A percentile compares a stretch with the other conserved stretches of the same genome.
Conservation (phyloP, 306 rosid genomes). For the Glycine soja region DNA sequence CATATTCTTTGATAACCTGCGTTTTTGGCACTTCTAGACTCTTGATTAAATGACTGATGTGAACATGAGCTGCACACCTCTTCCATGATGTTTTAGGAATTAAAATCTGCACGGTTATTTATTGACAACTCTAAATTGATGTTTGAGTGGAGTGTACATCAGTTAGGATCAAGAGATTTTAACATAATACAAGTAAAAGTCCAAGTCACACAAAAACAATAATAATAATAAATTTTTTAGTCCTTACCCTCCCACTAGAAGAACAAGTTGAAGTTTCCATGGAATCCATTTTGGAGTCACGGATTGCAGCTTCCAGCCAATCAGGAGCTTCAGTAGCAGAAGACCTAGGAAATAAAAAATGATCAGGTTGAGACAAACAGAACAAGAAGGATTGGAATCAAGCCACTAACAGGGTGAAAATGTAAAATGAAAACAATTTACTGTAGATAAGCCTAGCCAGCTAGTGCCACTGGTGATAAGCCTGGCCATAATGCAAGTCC, state of each 20-base stretch:
- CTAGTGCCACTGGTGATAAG: constrained; percentile 42
- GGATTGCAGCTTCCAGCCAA: constrained; percentile 41
- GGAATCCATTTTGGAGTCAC: constrained; percentile 43
- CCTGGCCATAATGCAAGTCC: constrained; percentile 56
- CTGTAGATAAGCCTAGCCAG: constrained; percentile 40
- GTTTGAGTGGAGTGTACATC: constrained; percentile 13
- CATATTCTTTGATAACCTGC: constrained; percentile 24
- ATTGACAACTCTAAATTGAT: constrained; percentile 13
- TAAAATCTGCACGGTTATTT: constrained; percentile 47
- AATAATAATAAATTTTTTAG: constrained; percentile 8
- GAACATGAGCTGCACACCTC: constrained; percentile 74
- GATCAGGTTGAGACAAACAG: constrained; percentile 19
- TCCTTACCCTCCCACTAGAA: constrained; percentile 40
- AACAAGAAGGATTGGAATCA: constrained; percentile 29
- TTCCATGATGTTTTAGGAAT: constrained; percentile 52
- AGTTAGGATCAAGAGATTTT: too few species aligned
- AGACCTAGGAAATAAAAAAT: constrained; percentile 46
- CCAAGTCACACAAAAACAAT: too few species aligned
- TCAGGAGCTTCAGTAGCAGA: constrained; percentile 40
- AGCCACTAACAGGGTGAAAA: constrained; percentile 24
- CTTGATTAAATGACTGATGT: constrained; percentile 65
- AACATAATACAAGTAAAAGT: too few species aligned
- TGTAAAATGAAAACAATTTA: constrained; percentile 40
- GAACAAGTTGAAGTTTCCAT: constrained; percentile 41
- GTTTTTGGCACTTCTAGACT: constrained; percentile 49